Base-by-base conservation (phyloP, 73 alveolate species). In the Strombidium stylifer region DNA sequence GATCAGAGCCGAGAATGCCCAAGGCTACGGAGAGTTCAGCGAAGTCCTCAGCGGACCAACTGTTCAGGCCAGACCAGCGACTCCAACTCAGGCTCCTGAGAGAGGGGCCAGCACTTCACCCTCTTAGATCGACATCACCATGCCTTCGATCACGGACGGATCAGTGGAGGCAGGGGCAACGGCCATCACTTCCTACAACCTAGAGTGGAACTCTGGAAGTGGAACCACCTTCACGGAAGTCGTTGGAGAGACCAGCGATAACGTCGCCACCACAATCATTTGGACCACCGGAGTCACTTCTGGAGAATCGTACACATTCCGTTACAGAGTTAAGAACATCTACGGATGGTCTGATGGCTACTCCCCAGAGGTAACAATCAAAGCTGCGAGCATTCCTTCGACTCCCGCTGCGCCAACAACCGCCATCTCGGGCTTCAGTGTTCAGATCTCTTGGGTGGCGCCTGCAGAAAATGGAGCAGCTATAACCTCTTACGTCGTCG, bases 21-120 rank as follows among this genome's bases (percentile, higher is more conserved):
- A 21, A 26, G 90, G 81, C 7, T 35, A 24, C 19, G 54, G 84
- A 14, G 23, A 26, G 7, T 24, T 21, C 14, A 28, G 68, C n/a
- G 31, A 27, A 14, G 50, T 30, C 14, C 66, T 56, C 47, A 47
- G 62, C n/a, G 82, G 80, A 15, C 50, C 51, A 24, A 27, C 28
- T 3, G 64, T 78, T 28, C 15, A 67, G 28, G 49, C 44, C 11
- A 56, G 45, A 26, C 90, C 90, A 54, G 32, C 15, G n/a, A 47
- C 64, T n/a, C 90, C 90, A 4, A 20, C 71, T 0, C 8, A 32
- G 6, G 64, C 75, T 11, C 84, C n/a, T n/a, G n/a, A n/a, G n/a
- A n/a, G n/a, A n/a, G n/a, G n/a, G n/a, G n/a, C n/a, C n/a, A n/a
- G n/a, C n/a, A n/a, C n/a, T n/a, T n/a, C n/a, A n/a, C n/a, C n/a